Evolutionary conservation across 2,329 filamentous ascomycete genomes (phyloP).

Genomic region (Berkeleyomyces rouxiae): DNA sequence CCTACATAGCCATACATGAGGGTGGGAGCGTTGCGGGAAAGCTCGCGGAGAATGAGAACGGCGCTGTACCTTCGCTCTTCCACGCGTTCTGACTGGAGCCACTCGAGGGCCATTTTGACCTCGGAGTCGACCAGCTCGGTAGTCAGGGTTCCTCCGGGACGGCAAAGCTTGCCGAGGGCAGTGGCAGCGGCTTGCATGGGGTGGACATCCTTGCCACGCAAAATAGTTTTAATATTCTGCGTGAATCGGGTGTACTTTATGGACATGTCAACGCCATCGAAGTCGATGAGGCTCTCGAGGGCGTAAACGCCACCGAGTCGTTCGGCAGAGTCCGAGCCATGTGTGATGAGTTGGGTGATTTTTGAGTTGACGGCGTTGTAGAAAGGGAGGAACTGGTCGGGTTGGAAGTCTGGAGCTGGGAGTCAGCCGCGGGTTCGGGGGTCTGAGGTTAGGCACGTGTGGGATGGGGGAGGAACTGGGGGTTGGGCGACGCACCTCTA

Average conservation of each 20-base stretch:
- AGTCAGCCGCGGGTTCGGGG: not conserved
- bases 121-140: constrained; percentile 94
- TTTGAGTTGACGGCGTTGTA: constrained; percentile 40
- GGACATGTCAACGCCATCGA: constrained; percentile 84
- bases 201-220: constrained; percentile 78
- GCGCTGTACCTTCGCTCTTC: constrained; percentile 89
- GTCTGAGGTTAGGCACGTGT: not conserved
- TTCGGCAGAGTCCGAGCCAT: constrained; percentile 73
- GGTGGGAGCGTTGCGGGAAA: constrained; percentile 84
- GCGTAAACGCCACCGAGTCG: constrained; percentile 84
- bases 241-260: constrained; percentile 91
- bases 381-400: constrained; percentile 55
- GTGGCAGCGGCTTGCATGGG: constrained; percentile 83
- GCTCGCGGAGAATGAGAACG: constrained; percentile 75
- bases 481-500: constrained; percentile 27
- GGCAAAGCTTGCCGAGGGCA: constrained; percentile 76
- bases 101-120: constrained; percentile 89
- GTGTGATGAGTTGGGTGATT: constrained; percentile 54
- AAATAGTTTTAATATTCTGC: constrained; percentile 70
- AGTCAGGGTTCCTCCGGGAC: constrained; percentile 82
- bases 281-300: constrained; percentile 84
- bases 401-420: constrained; percentile 45
- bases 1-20: constrained; percentile 90
- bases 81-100: constrained; percentile 85
- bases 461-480: not conserved